These are phyloP conservation scores for Mycogone perniciosa DNA, from an alignment of 2,329 filamentous ascomycete genomes.

Conservation along the genomic window DNA sequence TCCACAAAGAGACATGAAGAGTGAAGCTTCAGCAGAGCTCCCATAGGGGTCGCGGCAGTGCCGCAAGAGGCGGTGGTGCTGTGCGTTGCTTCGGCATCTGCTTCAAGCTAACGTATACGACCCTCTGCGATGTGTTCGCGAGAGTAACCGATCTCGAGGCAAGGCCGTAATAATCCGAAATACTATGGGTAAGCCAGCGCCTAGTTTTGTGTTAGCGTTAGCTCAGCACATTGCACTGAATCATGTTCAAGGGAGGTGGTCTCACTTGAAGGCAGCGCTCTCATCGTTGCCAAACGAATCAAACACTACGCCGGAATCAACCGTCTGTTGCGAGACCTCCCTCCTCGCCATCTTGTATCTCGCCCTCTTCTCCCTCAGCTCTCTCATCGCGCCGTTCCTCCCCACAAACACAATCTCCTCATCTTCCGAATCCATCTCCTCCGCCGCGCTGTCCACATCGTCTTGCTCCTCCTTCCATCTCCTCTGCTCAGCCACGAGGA, in stretches of 20 bases:
- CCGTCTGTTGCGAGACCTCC: constrained; percentile 52
- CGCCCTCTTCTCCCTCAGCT: constrained; percentile 31
- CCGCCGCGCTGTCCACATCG: constrained; percentile 24
- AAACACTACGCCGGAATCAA: constrained; percentile 64
- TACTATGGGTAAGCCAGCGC: constrained; percentile 88
- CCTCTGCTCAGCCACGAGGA: constrained; percentile 51
- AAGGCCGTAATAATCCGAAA: constrained; percentile 87
- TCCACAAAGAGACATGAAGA: not conserved
- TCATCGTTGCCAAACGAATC: constrained; percentile 71
- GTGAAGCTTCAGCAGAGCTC: constrained; percentile 44
- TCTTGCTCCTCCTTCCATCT: constrained; percentile 11
- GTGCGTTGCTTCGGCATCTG: constrained; percentile 30
- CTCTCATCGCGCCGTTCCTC: constrained; percentile 53
- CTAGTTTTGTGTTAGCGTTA: constrained; percentile 33
- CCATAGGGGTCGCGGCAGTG: constrained; percentile 58
- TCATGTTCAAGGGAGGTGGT: constrained; percentile 17
- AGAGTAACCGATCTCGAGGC: constrained; percentile 74
- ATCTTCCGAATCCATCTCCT: constrained; percentile 49
- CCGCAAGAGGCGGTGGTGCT: constrained; percentile 18
- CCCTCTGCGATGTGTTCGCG: constrained; percentile 62
- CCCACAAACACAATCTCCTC: constrained; percentile 93
- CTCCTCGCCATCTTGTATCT: constrained; percentile 45
- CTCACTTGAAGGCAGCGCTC: constrained; percentile 74
- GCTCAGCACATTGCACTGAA: too few species aligned
- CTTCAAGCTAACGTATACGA: constrained; percentile 76